These are phyloP conservation scores for Marasmius fiardii DNA, from an alignment of 1,284 basidiomycete species.

Conservation along the genomic window DNA sequence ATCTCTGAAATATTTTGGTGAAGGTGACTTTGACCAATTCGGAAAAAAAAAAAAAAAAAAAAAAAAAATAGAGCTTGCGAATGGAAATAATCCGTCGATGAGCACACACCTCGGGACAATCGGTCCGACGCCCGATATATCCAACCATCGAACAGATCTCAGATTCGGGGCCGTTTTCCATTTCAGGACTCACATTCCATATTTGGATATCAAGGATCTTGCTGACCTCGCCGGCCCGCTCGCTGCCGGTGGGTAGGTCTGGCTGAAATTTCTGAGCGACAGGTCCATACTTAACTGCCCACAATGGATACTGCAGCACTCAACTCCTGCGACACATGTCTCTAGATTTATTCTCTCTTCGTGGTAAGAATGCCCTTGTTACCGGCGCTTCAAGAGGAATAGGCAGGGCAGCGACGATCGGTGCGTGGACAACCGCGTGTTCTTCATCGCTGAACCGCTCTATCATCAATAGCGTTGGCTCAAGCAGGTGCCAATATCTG, in stretches of 20 bases:
- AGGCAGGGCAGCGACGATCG: slow-evolving; percentile 13
- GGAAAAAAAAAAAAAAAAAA: background rate
- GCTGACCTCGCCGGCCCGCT: background rate
- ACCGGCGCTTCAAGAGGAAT: slow-evolving; percentile 68
- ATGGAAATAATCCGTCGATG: background rate
- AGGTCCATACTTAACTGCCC: background rate
- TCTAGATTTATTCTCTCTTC: slow-evolving; percentile 57
- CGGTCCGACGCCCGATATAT: background rate
- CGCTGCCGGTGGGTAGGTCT: slow-evolving; percentile 11
- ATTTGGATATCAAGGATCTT: background rate
- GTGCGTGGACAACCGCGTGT: slow-evolving; percentile 56
- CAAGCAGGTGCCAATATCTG: slow-evolving; percentile 82
- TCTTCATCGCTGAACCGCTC: slow-evolving; percentile 33
- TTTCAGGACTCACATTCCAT: background rate
- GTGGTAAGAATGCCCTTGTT: slow-evolving; percentile 60
- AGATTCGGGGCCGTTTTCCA: background rate
- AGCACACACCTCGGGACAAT: background rate
- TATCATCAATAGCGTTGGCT: slow-evolving; percentile 53
- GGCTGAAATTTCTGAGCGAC: background rate
- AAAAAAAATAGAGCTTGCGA: background rate
- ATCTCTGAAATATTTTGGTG: slow-evolving; percentile 16
- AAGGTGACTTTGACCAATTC: background rate
- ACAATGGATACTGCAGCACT: background rate
- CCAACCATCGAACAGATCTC: background rate
- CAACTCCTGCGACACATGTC: slow-evolving; percentile 27